phyloP scores from a whole-genome alignment of 371 early-diverging fungal species.

The Haplosporangium sp. region DNA sequence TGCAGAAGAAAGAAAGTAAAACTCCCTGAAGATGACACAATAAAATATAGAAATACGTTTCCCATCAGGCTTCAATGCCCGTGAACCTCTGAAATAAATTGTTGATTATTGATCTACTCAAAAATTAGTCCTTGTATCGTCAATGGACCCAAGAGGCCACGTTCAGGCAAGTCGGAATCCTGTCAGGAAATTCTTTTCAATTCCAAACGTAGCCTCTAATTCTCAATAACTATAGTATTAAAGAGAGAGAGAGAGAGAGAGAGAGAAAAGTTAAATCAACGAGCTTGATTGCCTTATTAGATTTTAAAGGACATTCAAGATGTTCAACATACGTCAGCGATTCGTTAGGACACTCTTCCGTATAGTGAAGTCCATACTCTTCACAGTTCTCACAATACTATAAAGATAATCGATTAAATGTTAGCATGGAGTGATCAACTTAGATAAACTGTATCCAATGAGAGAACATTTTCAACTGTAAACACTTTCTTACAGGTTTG shows the following conservation, averaged over 20 bases:
- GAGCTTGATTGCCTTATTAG: neutral
- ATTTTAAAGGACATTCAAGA: neutral
- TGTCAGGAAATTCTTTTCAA: constrained; percentile 34
- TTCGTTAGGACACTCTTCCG: constrained; percentile 77
- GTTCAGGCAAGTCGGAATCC: constrained; percentile 34
- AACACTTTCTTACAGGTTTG: constrained; percentile 38
- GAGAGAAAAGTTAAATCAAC: neutral
- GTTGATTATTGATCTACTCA: neutral
- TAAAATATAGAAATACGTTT: neutral
- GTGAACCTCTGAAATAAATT: neutral
- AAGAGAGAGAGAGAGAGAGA: neutral
- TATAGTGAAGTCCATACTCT: constrained; percentile 70
- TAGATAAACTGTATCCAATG: no score
- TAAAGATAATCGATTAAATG: neutral
- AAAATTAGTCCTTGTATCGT: neutral
- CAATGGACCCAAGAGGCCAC: constrained; percentile 23
- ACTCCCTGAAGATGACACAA: neutral
- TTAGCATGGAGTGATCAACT: no score
- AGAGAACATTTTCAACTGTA: no score
- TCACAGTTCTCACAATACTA: constrained; percentile 84
- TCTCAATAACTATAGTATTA: constrained; percentile 29
- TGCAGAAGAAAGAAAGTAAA: neutral
- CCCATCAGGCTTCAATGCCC: neutral
- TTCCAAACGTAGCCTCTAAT: constrained; percentile 42
- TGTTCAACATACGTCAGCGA: constrained; percentile 39